A percentile compares a stretch with the other conserved stretches of the same genome.
Conservation (phyloP, 495 filamentous ascomycete species). For the Penicillium waksmanii region DNA sequence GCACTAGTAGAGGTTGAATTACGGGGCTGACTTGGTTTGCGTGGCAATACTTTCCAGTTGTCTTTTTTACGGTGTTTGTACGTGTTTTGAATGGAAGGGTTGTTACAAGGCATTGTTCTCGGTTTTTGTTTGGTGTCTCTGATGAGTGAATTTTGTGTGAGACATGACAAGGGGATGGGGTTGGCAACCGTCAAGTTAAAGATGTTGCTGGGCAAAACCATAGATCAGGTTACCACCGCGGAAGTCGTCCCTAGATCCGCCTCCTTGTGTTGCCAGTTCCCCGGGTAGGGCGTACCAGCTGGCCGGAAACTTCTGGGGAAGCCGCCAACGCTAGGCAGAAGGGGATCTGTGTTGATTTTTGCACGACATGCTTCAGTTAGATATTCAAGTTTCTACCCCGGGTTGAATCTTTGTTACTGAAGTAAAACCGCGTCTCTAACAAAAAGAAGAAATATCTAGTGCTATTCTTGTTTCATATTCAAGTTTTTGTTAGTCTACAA, state of each 20-base stretch:
- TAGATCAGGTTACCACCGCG: not conserved
- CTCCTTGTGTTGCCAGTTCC: slow-evolving; percentile 3
- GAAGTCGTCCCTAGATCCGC: slow-evolving; percentile 2
- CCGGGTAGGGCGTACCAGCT: slow-evolving; percentile 1
- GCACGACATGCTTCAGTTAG: no score
- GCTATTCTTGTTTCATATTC: no score
- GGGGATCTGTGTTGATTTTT: not conserved
- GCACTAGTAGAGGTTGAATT: slow-evolving; percentile 2
- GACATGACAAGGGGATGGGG: not conserved
- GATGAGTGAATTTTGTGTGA: not conserved
- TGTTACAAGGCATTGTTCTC: not conserved
- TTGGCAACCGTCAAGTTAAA: not conserved
- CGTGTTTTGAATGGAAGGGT: not conserved
- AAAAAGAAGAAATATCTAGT: no score
- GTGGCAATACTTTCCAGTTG: not conserved
- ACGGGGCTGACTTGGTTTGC: not conserved
- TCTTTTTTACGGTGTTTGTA: not conserved
- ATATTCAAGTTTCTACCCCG: no score
- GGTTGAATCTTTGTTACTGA: no score
- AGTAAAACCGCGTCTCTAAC: no score
- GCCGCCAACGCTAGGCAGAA: not conserved
- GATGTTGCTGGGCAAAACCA: not conserved
- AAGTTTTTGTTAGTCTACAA: no score
- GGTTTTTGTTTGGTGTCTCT: not conserved
- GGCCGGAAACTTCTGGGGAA: slow-evolving; percentile 5